Base-by-base conservation (phyloP, 2,329 filamentous ascomycete genomes). In the Pseudogymnoascus sp. region DNA sequence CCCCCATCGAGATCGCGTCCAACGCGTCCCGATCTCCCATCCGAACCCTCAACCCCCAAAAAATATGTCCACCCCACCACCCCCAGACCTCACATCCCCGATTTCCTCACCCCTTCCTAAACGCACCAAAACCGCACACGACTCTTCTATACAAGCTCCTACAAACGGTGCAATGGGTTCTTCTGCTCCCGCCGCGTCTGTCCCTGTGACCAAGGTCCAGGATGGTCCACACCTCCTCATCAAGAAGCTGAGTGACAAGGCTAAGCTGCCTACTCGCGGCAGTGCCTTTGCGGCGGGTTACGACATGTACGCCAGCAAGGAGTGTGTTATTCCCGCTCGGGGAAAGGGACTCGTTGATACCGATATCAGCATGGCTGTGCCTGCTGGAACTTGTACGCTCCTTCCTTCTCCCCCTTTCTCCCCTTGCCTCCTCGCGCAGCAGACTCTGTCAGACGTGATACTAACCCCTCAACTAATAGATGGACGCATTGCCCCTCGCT, bases 251-350 rank as follows among this genome's bases (percentile, higher is more conserved):
- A 88, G 88, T 7, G 79, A 85, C 37, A 85, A 87, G 65, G 94
- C 88, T n/a, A 83, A 82, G 54, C 81, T 92, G 22, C 94, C 94
- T 9, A 97, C 91, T 0, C 86, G 93, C 61, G 94, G 94, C 67
- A 95, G 90, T 66, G 88, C 86, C 59, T 92, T 90, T 71, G 90
- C 94, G 0, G 94, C 94, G 1, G 94, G 94, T 35, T 97, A 97
- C 77, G 94, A 99, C 75, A 72, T 99, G 62, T 97, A 97, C 76
- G 88, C 86, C 59, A 83, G 91, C 2, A 84, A 84, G 70, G 83
- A 88, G 37, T 87, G 86, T 3, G 81, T 83, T 2, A 86, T 99
- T 61, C 92, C 92, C 0, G 85, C 89, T 1, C 81, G 90, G 63
- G 92, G 91, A 67, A 91, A 96, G 76, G 91, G 79, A 0, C 77